Evolutionary conservation across 1,284 basidiomycete genomes (phyloP).

Genomic region (Leucocoprinus gongylophorus): DNA sequence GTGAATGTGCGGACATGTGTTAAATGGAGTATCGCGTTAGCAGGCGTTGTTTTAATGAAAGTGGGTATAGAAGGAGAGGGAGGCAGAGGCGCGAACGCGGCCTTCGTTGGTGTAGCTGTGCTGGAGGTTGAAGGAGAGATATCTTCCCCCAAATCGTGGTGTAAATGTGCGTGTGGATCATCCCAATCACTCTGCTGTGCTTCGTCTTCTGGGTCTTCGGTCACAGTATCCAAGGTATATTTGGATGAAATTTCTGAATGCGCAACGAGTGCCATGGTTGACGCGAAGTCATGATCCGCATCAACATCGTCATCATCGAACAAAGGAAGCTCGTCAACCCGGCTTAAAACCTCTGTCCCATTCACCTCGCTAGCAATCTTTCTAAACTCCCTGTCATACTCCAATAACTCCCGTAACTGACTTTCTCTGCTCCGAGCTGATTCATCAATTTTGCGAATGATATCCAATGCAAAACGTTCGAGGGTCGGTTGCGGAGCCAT

Average conservation of each 20-base stretch:
- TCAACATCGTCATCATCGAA: slow-evolving; percentile 44
- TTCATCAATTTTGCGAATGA: slow-evolving; percentile 70
- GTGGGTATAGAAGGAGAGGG: slow-evolving; percentile 41
- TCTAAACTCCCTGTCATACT: slow-evolving; percentile 71
- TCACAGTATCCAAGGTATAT: slow-evolving; percentile 14
- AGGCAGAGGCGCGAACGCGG: slow-evolving; percentile 36
- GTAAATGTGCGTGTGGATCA: slow-evolving; percentile 31
- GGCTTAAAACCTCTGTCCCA: slow-evolving; percentile 64
- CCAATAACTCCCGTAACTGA: slow-evolving; percentile 68
- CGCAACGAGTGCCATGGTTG: slow-evolving; percentile 9
- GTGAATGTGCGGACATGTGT: slow-evolving; percentile 66
- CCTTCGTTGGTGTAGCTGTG: slow-evolving; percentile 40
- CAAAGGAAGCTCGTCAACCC: slow-evolving; percentile 54
- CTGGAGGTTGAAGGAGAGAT: slow-evolving; percentile 31
- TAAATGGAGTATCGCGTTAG: slow-evolving; percentile 52
- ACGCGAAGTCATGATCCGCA: slow-evolving; percentile 30
- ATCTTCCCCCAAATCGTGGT: slow-evolving; percentile 24
- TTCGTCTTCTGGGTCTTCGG: slow-evolving; percentile 38
- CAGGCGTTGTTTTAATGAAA: slow-evolving; percentile 36
- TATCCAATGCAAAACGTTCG: slow-evolving; percentile 65
- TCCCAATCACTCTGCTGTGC: slow-evolving; percentile 48
- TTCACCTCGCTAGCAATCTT: slow-evolving; percentile 70
- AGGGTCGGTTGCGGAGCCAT: slow-evolving; percentile 44
- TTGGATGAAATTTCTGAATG: slow-evolving; percentile 3
- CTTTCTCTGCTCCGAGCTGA: slow-evolving; percentile 66